phyloP scores from a whole-genome alignment of 2,329 filamentous ascomycete species.

The Botryotinia calthae region DNA sequence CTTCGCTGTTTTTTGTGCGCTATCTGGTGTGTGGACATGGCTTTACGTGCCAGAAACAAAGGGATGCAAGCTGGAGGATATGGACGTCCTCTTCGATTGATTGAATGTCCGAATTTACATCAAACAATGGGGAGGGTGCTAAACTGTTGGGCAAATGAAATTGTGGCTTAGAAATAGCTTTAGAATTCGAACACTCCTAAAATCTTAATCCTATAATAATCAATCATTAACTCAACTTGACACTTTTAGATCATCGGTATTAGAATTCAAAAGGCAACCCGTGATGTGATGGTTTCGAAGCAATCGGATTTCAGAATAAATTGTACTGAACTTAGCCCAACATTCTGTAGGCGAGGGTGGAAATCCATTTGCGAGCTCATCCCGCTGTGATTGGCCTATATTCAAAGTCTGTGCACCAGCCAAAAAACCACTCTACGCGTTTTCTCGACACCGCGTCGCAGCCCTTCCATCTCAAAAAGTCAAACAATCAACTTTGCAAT shows the following conservation, averaged over 20 bases:
- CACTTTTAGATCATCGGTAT: no score
- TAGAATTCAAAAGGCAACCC: no score
- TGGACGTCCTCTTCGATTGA: constrained; percentile 42
- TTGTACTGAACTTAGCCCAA: neutral
- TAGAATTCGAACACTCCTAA: neutral
- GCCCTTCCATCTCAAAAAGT: constrained; percentile 14
- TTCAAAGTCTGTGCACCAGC: neutral
- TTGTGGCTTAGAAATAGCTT: neutral
- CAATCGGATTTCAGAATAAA: neutral
- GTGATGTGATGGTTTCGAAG: no score
- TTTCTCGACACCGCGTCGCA: constrained; percentile 20
- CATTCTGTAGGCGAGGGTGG: neutral
- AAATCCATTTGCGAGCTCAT: neutral
- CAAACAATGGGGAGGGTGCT: neutral
- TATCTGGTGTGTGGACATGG: constrained; percentile 49
- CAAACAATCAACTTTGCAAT: constrained; percentile 15
- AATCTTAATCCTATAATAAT: no score
- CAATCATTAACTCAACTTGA: no score
- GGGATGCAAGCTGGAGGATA: constrained; percentile 55
- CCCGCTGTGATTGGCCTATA: constrained; percentile 3
- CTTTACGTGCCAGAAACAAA: constrained; percentile 47
- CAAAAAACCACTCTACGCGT: constrained; percentile 23
- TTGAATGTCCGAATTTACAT: neutral
- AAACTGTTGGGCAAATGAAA: neutral
- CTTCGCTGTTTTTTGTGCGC: constrained; percentile 50